These are phyloP conservation scores for Chlorella sp. DNA, from an alignment of 139 green algal species.

Conservation along the genomic window DNA sequence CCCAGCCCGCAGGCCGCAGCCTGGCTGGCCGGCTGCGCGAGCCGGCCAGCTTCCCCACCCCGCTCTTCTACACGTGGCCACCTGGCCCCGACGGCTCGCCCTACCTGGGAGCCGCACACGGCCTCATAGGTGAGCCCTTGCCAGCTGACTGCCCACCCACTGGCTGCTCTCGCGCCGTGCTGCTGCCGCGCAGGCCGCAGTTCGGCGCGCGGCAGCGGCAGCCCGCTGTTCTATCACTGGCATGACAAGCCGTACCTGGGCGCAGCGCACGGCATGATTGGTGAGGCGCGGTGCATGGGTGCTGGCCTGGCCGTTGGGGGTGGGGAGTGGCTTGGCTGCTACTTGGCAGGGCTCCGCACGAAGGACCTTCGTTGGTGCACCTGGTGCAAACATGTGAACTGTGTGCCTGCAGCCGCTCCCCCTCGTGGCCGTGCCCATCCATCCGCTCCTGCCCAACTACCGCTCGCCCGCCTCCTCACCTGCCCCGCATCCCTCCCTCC, in stretches of 20 bases:
- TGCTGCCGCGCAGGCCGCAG: constrained; percentile 1
- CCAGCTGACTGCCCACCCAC: too few species aligned
- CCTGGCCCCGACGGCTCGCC: constrained; percentile 2
- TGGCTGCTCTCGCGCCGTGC: neutral
- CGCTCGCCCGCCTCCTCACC: neutral
- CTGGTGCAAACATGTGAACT: too few species aligned
- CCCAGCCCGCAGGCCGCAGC: neutral
- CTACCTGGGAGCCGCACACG: constrained; percentile 28
- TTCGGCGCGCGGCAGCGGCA: neutral
- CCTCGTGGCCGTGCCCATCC: too few species aligned
- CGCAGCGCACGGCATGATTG: constrained; percentile 47
- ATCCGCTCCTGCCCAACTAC: neutral
- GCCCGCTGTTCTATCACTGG: constrained; percentile 35
- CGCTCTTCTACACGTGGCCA: constrained; percentile 28
- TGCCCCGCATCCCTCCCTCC: neutral
- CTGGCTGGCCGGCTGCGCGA: constrained; percentile 3
- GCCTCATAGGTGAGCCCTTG: constrained; percentile 16
- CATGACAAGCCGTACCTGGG: constrained; percentile 44
- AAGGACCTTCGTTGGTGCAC: too few species aligned
- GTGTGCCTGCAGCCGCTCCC: too few species aligned
- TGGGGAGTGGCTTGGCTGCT: too few species aligned
- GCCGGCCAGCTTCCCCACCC: constrained; percentile 4
- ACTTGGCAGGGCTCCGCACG: too few species aligned
- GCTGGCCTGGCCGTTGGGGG: too few species aligned
- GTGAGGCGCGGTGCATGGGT: neutral